These are phyloP conservation scores for Ramaria sp. DNA, from an alignment of 768 basidiomycete species.

Conservation along the genomic window DNA sequence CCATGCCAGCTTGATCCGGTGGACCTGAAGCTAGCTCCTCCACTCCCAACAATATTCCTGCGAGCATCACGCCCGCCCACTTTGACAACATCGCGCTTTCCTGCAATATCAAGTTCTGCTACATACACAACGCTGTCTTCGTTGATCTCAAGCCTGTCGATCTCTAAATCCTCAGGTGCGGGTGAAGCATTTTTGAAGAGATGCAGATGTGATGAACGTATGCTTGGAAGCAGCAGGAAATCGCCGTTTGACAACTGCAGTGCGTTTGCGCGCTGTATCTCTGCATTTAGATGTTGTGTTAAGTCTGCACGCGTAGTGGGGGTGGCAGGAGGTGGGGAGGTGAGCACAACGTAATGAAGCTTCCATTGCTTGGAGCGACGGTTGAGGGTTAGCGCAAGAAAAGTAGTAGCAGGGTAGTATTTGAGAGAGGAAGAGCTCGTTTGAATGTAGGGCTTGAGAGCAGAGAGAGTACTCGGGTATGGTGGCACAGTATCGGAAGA, in stretches of 20 bases:
- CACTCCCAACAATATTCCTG: constrained; percentile 25
- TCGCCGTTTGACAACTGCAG: background rate
- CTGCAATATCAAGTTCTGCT: constrained; percentile 41
- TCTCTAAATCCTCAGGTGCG: constrained; percentile 60
- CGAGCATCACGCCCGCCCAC: constrained; percentile 47
- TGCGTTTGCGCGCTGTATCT: constrained; percentile 23
- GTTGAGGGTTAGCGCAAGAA: constrained; percentile 4
- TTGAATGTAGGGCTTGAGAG: constrained; percentile 42
- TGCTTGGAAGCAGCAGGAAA: background rate
- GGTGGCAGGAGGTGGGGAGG: constrained; percentile 15
- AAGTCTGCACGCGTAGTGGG: background rate
- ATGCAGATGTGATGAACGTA: constrained; percentile 42
- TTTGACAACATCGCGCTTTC: constrained; percentile 46
- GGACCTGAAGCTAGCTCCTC: background rate
- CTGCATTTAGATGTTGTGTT: constrained; percentile 32
- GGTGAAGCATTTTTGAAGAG: constrained; percentile 52
- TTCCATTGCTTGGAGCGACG: constrained; percentile 59
- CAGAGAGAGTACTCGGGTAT: constrained; percentile 48
- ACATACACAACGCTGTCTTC: constrained; percentile 70
- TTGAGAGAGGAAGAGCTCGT: constrained; percentile 49
- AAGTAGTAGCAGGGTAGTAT: constrained; percentile 46
- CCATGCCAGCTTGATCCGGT: background rate
- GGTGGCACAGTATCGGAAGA: constrained; percentile 30
- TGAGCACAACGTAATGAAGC: constrained; percentile 46
- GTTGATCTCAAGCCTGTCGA: constrained; percentile 51